phyloP scores from a whole-genome alignment of 2,329 filamentous ascomycete genomes.

The Cladosporium halotolerans region DNA sequence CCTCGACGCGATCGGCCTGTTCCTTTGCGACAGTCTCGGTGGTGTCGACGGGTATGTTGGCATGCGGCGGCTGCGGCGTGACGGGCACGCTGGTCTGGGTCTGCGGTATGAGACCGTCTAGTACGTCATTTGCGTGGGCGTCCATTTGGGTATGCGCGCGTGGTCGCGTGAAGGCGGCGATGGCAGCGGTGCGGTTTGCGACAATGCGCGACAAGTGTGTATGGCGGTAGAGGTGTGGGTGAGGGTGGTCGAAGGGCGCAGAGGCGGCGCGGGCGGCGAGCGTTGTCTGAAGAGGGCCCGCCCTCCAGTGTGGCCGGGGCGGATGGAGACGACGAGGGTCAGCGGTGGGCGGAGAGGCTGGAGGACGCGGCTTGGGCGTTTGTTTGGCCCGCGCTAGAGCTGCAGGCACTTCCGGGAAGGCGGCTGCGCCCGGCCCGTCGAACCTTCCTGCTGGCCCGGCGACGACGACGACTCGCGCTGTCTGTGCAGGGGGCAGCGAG shows the following conservation, averaged over 20 bases:
- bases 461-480: too few species aligned
- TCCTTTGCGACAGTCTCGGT: conserved; percentile 29
- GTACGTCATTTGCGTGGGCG: not conserved
- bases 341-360: not conserved
- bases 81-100: conserved; percentile 13
- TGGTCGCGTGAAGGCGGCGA: not conserved
- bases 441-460: too few species aligned
- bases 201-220: conserved; percentile 6
- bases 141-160: not conserved
- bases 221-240: not conserved
- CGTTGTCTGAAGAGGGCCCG: not conserved
- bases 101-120: conserved; percentile 15
- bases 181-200: not conserved
- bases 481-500: too few species aligned
- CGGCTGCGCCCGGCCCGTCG: too few species aligned
- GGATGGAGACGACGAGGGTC: not conserved
- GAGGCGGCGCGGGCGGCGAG: not conserved
- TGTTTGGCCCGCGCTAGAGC: too few species aligned
- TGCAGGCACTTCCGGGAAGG: too few species aligned
- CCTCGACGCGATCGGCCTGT: conserved; percentile 23
- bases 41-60: conserved; percentile 34
- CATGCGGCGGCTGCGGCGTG: conserved; percentile 28
- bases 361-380: not conserved
- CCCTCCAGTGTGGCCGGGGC: not conserved
- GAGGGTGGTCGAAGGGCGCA: not conserved